Evolutionary conservation across 2,329 filamentous ascomycete species (phyloP), one percentile per base, ranked within the genome.

Genomic region (Scedosporium dehoogii): DNA sequence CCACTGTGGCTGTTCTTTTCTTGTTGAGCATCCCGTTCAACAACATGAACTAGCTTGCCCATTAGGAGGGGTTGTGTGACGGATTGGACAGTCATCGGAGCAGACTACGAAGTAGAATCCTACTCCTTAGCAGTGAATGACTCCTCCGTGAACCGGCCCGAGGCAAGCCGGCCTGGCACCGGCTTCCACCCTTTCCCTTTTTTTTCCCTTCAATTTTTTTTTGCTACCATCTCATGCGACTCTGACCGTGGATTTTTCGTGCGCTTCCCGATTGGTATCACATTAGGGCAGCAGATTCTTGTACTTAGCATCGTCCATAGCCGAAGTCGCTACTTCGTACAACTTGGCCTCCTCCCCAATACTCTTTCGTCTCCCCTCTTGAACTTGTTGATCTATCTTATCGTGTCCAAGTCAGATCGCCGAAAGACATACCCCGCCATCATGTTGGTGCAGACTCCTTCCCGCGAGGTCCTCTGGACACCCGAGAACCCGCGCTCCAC

Each of bases 401-500:
- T 33, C 29, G 29, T 33, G 29, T 33, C 9, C 29, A 33, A 33
- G 29, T 10, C 29, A 33, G 29, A 33, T 33, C 6, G 29, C 9
- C 29, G 10, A 33, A 33, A 33, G 10, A 33, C n/a, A 56, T 25
- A 29, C 14, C 27, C 18, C 41, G 12, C 42, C 23, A 29, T 23
- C 58, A 53, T 53, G 48, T 10, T 44, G 57, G 57, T 42, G n/a
- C 57, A 59, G 57, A 23, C n/a, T 6, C 29, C 57, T 59, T 59
- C 57, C 12, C 29, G 71, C 63, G 69, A 74, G 65, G 81, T 86
- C 70, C 80, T 96, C 53, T 94, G 91, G 91, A 80, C 81, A 65
- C 90, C 92, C 73, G 78, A 83, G 41, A 75, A 82, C 67, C 89
- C 89, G 6, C 73, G 82, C 57, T 81, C 81, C 46, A 93, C 90